phyloP scores from a whole-genome alignment of 495 filamentous ascomycete species.

The Xylaria curta region DNA sequence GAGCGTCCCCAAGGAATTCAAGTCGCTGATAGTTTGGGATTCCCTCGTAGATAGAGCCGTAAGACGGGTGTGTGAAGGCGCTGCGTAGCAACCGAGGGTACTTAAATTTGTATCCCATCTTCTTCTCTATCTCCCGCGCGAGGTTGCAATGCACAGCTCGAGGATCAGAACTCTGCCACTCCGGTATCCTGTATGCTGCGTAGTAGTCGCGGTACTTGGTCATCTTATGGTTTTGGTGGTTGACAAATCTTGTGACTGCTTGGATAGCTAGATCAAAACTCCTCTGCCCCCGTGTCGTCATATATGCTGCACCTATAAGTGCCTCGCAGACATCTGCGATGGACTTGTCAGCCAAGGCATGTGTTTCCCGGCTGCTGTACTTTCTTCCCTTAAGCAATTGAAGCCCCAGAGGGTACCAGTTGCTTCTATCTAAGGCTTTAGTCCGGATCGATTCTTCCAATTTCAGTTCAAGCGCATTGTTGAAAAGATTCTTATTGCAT shows the following conservation, averaged over 20 bases:
- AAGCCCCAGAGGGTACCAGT: conserved; percentile 85
- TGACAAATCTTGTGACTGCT: conserved; percentile 80
- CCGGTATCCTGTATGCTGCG: conserved; percentile 70
- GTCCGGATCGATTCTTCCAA: conserved; percentile 83
- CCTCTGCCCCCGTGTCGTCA: conserved; percentile 62
- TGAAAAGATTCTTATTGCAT: conserved; percentile 90
- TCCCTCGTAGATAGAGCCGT: conserved; percentile 68
- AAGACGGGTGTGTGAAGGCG: conserved; percentile 89
- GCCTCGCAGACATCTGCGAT: conserved; percentile 98
- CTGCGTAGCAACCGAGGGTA: conserved; percentile 79
- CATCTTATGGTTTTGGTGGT: conserved; percentile 70
- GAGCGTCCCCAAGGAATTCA: conserved; percentile 90
- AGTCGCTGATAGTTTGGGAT: conserved; percentile 91
- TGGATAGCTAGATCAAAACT: conserved; percentile 81
- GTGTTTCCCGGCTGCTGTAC: conserved; percentile 49
- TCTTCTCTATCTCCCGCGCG: conserved; percentile 65
- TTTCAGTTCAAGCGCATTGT: conserved; percentile 69
- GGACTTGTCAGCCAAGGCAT: conserved; percentile 83
- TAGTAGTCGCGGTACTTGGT: conserved; percentile 74
- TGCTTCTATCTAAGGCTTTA: conserved; percentile 75
- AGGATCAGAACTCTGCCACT: conserved; percentile 67
- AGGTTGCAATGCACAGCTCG: conserved; percentile 71
- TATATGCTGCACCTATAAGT: conserved; percentile 85
- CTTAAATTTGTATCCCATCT: conserved; percentile 80
- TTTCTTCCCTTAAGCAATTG: conserved; percentile 57